Evolutionary conservation across 805 yeast species (phyloP), one percentile per base, ranked within the genome.

Genomic region (Starmerella powellii): DNA sequence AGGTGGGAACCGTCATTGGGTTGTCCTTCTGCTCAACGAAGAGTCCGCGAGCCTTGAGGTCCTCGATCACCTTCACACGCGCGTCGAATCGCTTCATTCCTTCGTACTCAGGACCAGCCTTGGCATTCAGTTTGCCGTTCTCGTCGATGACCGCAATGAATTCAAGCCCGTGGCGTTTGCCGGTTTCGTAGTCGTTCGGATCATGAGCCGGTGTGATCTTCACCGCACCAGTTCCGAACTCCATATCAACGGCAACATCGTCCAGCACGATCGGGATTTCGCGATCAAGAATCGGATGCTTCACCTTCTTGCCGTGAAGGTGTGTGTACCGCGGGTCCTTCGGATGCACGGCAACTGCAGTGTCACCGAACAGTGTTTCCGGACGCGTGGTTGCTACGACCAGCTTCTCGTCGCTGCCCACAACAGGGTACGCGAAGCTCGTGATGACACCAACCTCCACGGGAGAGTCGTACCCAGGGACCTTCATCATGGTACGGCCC

Each of bases 141-240:
- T 91, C 97, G 43, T 94, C 88, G 55, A 82, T 68, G 51, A 91
- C 86, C 65, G 85, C 87, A 65, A 91, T 73, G 57, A 85, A 75
- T 61, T 85, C 95, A 56, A 91, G 72, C 58, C 75, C 69, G 63
- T 85, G 83, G 68, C 98, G 86, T 68, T 83, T 87, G 69, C 98
- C 98, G 41, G 95, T 85, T 59, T 70, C 73, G 73, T 84, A 86
- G 84, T 91, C 98, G 72, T 91, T 91, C 57, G 78, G 81, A 66
- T 91, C 98, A 65, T 91, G 98, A 34, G 95, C 96, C 46, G 98
- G 98, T 12, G 98, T 91, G 61, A 91, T 91, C 67, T 91, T 91
- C 49, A 91, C 98, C 37, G 98, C 98, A 79, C 98, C 98, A 49
- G 98, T 91, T 73, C 98, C 98, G 55, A 91, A 91, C 63, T 83